Conservation (phyloP, 345 rosid genomes). For the Rhizophora mangle region DNA sequence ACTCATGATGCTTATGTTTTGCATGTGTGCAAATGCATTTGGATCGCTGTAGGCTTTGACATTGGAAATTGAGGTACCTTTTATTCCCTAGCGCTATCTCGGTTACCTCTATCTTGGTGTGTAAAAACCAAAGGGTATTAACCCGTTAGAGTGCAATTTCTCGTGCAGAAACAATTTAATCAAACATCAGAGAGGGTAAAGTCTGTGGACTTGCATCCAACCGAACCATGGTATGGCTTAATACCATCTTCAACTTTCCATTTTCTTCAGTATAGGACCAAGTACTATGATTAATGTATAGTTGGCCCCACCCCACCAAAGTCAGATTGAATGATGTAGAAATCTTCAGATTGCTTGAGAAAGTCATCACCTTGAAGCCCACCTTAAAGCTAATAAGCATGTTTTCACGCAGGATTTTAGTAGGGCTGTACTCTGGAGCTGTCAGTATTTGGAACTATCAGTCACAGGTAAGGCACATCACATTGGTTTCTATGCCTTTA, state of each 20-base stretch:
- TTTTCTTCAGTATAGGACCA: too few relatives aligned
- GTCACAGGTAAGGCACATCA: constrained; percentile 25
- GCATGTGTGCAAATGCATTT: not conserved
- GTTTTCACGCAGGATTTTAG: constrained; percentile 24
- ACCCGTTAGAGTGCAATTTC: not conserved
- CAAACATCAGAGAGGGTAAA: constrained; percentile 37
- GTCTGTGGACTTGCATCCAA: constrained; percentile 39
- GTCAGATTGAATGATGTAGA: too few relatives aligned
- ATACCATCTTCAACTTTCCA: not conserved
- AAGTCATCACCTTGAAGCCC: too few relatives aligned
- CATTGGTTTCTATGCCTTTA: not conserved
- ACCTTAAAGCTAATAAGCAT: not conserved
- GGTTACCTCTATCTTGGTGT: not conserved
- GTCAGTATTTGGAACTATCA: constrained; percentile 38
- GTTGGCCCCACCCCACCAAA: too few relatives aligned
- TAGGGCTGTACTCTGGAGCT: constrained; percentile 34
- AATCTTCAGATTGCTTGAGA: too few relatives aligned
- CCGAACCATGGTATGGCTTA: constrained; percentile 33
- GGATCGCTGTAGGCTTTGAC: not conserved
- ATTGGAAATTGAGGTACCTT: not conserved
- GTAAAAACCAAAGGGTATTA: not conserved
- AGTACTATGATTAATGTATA: not conserved
- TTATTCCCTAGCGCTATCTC: not conserved
- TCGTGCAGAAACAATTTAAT: constrained; percentile 10
- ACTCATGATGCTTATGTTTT: too few relatives aligned